phyloP scores from a whole-genome alignment of 176 grass and related monocot genomes.

The Canna indica region DNA sequence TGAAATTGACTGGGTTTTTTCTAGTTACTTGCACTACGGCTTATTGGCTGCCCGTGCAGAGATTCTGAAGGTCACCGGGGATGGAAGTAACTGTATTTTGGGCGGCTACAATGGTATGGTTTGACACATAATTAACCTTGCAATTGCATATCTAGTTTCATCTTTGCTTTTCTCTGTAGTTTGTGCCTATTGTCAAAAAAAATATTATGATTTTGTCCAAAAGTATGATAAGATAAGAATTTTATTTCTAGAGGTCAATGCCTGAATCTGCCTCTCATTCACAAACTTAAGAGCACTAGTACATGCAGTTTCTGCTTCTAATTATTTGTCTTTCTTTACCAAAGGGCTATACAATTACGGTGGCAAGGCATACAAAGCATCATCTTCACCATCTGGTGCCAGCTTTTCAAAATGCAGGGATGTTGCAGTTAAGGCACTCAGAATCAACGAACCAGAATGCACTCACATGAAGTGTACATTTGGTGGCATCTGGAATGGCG shows the following conservation, averaged over 20 bases:
- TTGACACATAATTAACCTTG: neutral
- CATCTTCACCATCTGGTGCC: constrained; percentile 57
- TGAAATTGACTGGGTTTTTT: constrained; percentile 4
- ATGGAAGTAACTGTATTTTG: constrained; percentile 31
- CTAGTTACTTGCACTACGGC: constrained; percentile 91
- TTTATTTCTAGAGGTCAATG: neutral
- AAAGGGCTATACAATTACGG: constrained; percentile 64
- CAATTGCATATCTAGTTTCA: neutral
- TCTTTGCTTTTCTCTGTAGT: neutral
- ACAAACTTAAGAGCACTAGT: neutral
- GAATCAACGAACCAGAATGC: constrained; percentile 72
- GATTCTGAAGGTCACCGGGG: constrained; percentile 63
- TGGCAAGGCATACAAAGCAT: constrained; percentile 47
- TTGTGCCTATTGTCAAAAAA: neutral
- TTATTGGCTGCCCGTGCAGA: constrained; percentile 93
- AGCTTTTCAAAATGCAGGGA: constrained; percentile 69
- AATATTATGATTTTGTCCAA: neutral
- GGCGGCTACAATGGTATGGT: constrained; percentile 25
- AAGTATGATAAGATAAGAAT: neutral
- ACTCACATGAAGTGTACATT: constrained; percentile 98
- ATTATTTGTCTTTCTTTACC: neutral
- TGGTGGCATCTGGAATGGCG: constrained; percentile 91
- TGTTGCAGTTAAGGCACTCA: constrained; percentile 61
- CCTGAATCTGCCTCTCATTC: neutral
- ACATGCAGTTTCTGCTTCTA: neutral